These are phyloP conservation scores for Handroanthus guayacan DNA, from an alignment of 257 asterid species.

Conservation along the genomic window DNA sequence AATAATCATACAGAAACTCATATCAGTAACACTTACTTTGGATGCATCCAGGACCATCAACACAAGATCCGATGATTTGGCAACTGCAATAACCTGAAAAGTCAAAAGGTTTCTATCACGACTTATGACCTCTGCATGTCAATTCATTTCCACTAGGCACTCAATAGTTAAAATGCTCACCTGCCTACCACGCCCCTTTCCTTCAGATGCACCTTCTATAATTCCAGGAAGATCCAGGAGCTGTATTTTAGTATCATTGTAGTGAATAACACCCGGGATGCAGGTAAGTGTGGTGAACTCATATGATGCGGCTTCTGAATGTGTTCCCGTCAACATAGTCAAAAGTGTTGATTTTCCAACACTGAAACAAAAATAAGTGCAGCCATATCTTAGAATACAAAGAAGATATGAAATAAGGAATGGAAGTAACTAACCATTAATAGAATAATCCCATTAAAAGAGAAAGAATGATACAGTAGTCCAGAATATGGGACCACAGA, in stretches of 20 bases:
- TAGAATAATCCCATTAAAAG: conserved; percentile 17
- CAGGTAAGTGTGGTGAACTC: conserved; percentile 99
- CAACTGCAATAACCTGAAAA: conserved; percentile 91
- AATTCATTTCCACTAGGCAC: conserved; percentile 4
- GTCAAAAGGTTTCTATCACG: conserved; percentile 39
- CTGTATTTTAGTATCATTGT: conserved; percentile 97
- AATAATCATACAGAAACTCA: conserved; percentile 14
- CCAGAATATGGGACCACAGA: neutral
- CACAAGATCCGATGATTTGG: conserved; percentile 96
- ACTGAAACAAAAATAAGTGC: conserved; percentile 47
- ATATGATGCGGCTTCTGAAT: conserved; percentile 97
- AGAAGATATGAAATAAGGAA: neutral
- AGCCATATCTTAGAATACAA: neutral
- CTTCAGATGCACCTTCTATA: conserved; percentile 99
- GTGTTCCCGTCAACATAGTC: conserved; percentile 98
- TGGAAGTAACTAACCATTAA: conserved; percentile 5
- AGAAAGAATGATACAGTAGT: conserved; percentile 27
- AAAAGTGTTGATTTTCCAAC: conserved; percentile 97
- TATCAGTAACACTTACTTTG: conserved; percentile 45
- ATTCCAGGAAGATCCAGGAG: conserved; percentile 99
- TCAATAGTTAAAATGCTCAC: conserved; percentile 43
- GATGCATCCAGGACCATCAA: conserved; percentile 71
- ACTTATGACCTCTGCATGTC: conserved; percentile 10
- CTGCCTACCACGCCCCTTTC: conserved; percentile 99
- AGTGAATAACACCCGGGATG: conserved; percentile 96